Conservation (phyloP, 768 basidiomycete genomes). For the Mycena maculata region DNA sequence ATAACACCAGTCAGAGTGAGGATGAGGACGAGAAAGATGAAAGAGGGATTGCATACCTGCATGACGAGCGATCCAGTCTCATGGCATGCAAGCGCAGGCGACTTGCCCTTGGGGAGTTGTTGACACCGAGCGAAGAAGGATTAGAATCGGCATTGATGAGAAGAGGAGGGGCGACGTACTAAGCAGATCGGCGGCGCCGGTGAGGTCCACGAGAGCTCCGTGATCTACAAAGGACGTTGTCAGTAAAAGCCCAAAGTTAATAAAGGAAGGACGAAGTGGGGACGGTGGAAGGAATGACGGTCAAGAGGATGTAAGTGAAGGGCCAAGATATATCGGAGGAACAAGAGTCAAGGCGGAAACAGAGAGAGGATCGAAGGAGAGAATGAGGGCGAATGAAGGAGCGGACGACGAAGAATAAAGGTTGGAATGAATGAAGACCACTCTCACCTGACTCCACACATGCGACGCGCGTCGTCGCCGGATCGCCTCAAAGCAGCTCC, state of each 20-base stretch:
- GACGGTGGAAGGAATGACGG: constrained; percentile 9
- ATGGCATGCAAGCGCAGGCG: too few species aligned
- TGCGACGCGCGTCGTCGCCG: constrained; percentile 88
- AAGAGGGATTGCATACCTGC: too few species aligned
- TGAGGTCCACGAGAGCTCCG: constrained; percentile 88
- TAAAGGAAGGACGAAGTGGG: not conserved
- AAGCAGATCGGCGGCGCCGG: too few species aligned
- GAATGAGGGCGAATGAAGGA: constrained; percentile 2
- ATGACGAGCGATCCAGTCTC: too few species aligned
- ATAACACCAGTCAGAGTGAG: too few species aligned
- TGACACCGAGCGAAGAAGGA: too few species aligned
- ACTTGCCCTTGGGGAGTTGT: too few species aligned
- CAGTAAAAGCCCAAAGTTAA: constrained; percentile 16
- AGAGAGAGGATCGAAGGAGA: not conserved
- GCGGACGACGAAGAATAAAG: not conserved
- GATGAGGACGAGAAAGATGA: too few species aligned
- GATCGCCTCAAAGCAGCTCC: constrained; percentile 85
- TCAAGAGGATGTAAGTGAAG: constrained; percentile 2
- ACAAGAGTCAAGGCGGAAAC: not conserved
- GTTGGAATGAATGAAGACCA: not conserved
- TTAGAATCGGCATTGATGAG: too few species aligned
- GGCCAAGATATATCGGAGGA: constrained; percentile 9
- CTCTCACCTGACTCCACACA: constrained; percentile 88
- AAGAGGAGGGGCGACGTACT: too few species aligned
- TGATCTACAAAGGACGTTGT: constrained; percentile 62